Evolutionary conservation across 208 protist species (phyloP), one percentile per base, ranked within the genome.

Genomic region (Acanthamoeba rhysodes): DNA sequence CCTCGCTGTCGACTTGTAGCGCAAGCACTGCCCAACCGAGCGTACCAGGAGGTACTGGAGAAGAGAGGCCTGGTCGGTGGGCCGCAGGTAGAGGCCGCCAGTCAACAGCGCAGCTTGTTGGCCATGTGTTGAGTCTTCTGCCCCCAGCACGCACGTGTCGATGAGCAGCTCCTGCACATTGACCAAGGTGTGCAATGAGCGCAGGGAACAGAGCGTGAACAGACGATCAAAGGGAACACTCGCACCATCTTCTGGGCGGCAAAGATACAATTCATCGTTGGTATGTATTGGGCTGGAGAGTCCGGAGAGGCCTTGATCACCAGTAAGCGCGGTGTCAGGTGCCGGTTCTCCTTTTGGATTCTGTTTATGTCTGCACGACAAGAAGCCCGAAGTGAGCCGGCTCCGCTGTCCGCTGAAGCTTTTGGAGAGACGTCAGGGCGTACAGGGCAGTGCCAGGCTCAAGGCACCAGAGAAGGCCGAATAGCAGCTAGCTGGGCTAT

Each of bases 211-310:
- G 66, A 48, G 6, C 32, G 0, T 22, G 57, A 16, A 64, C 20
- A 4, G 57, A 8, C 57, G 57, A 62, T 62, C 4, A 62, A 27
- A 2, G 18, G 57, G 20, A 2, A 14, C n/a, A n/a, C n/a, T n/a
- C 55, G 20, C 55, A 59, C 94, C 29, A 85, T 82, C 87, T 96
- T 97, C 87, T 97, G 96, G 74, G 96, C 94, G 50, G 96, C 87
- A 59, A 97, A 97, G n/a, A 97, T 97, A 84, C 95, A 95, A 70
- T 97, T 97, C 96, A 97, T 97, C 1, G 96, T 90, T 8, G 96
- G 95, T 8, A 97, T 96, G 74, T 97, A 97, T 87, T 97, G 96
- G 27, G 85, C 76, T 10, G 96, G 92, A 24, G 93, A 55, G 64
- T 97, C 96, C 20, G 76, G 95, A 27, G 96, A 96, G 5, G 94